Base-by-base conservation (phyloP, 805 yeast species). In the Phaffomyces opuntiae region DNA sequence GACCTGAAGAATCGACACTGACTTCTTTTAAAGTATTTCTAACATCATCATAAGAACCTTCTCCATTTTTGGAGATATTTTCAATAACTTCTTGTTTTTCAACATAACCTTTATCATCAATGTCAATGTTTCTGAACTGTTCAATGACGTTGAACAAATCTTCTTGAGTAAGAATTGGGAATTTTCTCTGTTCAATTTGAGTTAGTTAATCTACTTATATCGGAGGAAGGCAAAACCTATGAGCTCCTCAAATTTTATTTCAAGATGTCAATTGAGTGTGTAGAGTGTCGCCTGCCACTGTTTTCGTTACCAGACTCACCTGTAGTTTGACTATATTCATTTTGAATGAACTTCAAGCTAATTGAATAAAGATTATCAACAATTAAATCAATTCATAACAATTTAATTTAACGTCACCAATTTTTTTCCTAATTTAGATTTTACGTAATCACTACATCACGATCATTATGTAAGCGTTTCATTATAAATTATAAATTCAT, bases 1-100 rank as follows among this genome's bases (percentile, higher is more conserved):
- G 91, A 25, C 99, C 99, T 5, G 96, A 84, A 14, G 98, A 96
- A 67, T 93, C 99, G 32, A 93, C 95, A 53, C 83, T 82, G 41
- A 89, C 97, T 44, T 77, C 78, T 62, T 93, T 93, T 62, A 93
- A 75, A 2, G 97, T 87, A 64, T 89, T 96, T 70, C 99, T 83
- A 24, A 95, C 91, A 53, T 83, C 86, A 65, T 93, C 99, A 61
- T 93, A 93, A 31, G 89, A 65, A 42, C 85, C 91, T 44, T 78
- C 78, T 17, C 97, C 97, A 27, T 80, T 66, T 46, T 80, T 78
- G 24, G 95, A 79, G 36, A 89, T 80, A 4, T 89, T 78, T 62
- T 88, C 90, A 63, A 91, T 83, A 34, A 87, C 95, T 47, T 83
- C 85, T 61, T 85, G 89, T 68, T 91, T 91, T 61, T 91, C 97